Evolutionary conservation across 306 rosid genomes (phyloP), one percentile per base, ranked within the genome.

Genomic region (Begonia peltatifolia): DNA sequence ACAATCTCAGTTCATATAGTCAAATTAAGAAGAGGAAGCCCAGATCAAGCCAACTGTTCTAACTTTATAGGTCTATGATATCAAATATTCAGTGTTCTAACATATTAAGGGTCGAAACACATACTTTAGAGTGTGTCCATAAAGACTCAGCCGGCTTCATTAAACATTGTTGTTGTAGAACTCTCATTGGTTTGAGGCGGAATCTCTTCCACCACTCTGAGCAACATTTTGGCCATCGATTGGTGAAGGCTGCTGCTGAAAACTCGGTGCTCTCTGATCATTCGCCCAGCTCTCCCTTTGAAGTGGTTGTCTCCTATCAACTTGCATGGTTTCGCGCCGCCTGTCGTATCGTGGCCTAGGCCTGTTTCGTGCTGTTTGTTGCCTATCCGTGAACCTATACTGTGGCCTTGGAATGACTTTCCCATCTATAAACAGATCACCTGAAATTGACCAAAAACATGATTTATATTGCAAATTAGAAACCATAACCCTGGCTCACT

Each of bases 331-430:
- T 68, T 84, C 94, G 15, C 81, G 61, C 7, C 79, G 78, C 58
- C 81, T 74, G 63, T 90, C 87, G 59, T 67, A 76, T 20, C 95
- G 75, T 50, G 97, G 95, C 4, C 87, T 83, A 54, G 94, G 86
- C 76, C 83, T 79, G 65, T 46, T 73, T 61, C 83, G 77, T 46
- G 55, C 47, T 9, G 62, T 23, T 20, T 79, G 72, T 47, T 65
- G 74, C 63, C 90, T 76, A 12, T 83, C 81, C 36, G 63, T 64
- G 71, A 61, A 79, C 68, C 94, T 85, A 57, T 72, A 89, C 69
- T 89, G 90, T 9, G 95, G 94, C 72, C 97, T 82, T 0, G 87
- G 87, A 46, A 83, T 76, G 60, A 90, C 94, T 57, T 76, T 78
- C 67, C 97, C 97, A 64, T 83, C 92, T 11, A 85, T 60, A 66